A percentile compares a stretch with the other conserved stretches of the same genome.
Evolutionary conservation across 805 yeast genomes (phyloP).

Genomic region (Kurtzmaniella cleridarum): DNA sequence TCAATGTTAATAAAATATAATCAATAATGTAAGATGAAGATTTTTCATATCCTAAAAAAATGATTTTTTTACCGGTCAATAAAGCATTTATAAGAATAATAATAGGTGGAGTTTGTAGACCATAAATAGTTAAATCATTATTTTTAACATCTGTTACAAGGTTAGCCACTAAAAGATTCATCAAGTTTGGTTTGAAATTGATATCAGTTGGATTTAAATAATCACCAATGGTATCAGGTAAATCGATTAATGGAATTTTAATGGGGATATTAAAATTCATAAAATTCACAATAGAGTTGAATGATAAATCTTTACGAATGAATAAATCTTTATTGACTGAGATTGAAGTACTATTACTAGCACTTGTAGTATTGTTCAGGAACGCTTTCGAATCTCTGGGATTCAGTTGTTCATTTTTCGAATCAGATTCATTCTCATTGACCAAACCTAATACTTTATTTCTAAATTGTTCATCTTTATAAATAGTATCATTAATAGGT

Average conservation of each 20-base stretch:
- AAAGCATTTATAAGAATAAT: slow-evolving; percentile 31
- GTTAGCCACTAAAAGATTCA: slow-evolving; percentile 28
- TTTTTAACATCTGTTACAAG: slow-evolving; percentile 30
- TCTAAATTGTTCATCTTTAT: slow-evolving; percentile 33
- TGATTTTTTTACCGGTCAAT: slow-evolving; percentile 33
- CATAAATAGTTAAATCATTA: slow-evolving; percentile 49
- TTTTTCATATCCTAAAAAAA: slow-evolving; percentile 37
- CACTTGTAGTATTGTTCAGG: no score
- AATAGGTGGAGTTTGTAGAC: slow-evolving; percentile 46
- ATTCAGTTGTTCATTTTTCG: no score
- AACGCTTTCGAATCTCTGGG: slow-evolving; percentile 10
- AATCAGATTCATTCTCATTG: not conserved
- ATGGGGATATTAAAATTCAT: slow-evolving; percentile 40
- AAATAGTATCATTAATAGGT: slow-evolving; percentile 37
- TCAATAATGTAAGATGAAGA: slow-evolving; percentile 37
- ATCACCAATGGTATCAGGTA: slow-evolving; percentile 41
- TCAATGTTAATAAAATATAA: slow-evolving; percentile 32
- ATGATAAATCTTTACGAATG: slow-evolving; percentile 39
- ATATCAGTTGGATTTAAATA: slow-evolving; percentile 41
- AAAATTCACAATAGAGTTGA: slow-evolving; percentile 34
- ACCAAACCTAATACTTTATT: slow-evolving; percentile 26
- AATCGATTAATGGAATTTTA: slow-evolving; percentile 34
- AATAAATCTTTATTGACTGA: slow-evolving; percentile 27
- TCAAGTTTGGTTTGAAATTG: slow-evolving; percentile 34
- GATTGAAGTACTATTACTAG: slow-evolving; percentile 5